Base-by-base conservation (phyloP, 805 yeast species). In the Ogataea allantospora region DNA sequence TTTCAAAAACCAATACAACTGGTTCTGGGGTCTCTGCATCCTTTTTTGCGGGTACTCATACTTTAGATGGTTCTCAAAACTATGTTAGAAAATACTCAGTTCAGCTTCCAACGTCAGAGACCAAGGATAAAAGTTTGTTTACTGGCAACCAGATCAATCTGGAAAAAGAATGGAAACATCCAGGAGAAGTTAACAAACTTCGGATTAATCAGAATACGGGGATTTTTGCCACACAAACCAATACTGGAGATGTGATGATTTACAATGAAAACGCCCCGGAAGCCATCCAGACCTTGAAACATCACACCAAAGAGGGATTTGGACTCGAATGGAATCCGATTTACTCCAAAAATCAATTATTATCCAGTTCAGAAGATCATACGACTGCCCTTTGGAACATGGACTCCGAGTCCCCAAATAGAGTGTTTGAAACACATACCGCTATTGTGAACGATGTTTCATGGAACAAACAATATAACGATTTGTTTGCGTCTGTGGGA, bases 331-430 rank as follows among this genome's bases (percentile, higher is more conserved):
- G 95, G 95, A 65, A 73, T 40, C 65, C 69, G 15, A 46, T 46
- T 16, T 47, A 44, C 23, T 53, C 46, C 4, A 60, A 59, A 18
- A 66, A 72, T 26, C 60, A 60, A 42, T 68, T 88, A 20, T 63
- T 80, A 9, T 69, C 88, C 2, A 84, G 86, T 2, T 71, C 87
- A 4, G 78, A 75, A 43, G 95, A 86, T 57, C 60, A 73, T 11
- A 73, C 75, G 18, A 75, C 86, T 28, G 86, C 86, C 0, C 54
- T 81, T 26, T 87, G 95, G 95, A 83, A 83, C 47, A 51, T 75
- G 7, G 39, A 31, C 6, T 33, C 43, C 7, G 23, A 44, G 4
- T 57, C 69, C 4, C 88, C 88, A 11, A 42, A 59, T n/a, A 68
- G 65, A 40, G 61, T 65, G 4, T 75, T 73, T 51, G 65, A 67